Evolutionary conservation across 163 green algal genomes (phyloP), one percentile per base, ranked within the genome.

Genomic region (Scenedesmus sp.): DNA sequence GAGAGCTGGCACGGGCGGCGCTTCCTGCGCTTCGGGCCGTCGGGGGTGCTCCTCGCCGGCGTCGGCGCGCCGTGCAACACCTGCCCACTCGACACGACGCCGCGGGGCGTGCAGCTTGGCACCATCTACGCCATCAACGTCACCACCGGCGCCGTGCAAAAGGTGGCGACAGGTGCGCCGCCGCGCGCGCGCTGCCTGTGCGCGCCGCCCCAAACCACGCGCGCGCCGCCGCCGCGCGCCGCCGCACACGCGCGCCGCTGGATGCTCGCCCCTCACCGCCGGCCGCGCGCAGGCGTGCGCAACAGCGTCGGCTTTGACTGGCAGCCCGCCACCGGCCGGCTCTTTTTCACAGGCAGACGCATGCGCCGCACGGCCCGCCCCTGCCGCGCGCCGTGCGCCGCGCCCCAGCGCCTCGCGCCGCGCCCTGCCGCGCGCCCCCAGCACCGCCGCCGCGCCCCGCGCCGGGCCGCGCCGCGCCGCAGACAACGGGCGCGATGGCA

Each of bases 291-390:
- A 85, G 78, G 76, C 58, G 42, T 87, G 11, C 63, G 85, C 29
- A 90, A 88, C 73, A 84, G 60, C 10, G 85, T 90, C 15, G 85
- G 85, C 5, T 90, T 88, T n/a, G 85, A 86, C 60, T 88, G 65
- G 63, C 79, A 90, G 51, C 85, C 85, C 0, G 24, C 45, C 13
- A 90, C 79, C 3, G 33, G 48, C 11, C 15, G 75, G 70, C 60
- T 88, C 0, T 90, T 60, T 18, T 88, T 88, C 60, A 88, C 85
- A 9, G 56, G 36, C 15, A 64, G 56, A n/a, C n/a, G n/a, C n/a
- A n/a, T n/a, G n/a, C n/a, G n/a, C n/a, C n/a, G n/a, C n/a, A n/a
- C n/a, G n/a, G n/a, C n/a, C n/a, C n/a, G n/a, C n/a, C n/a, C n/a
- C n/a, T n/a, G n/a, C n/a, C n/a, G n/a, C n/a, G n/a, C n/a, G n/a